Percentiles rank a stretch among this genome's conserved stretches.
Conservation (phyloP, 345 rosid genomes). For the Populus nigra region DNA sequence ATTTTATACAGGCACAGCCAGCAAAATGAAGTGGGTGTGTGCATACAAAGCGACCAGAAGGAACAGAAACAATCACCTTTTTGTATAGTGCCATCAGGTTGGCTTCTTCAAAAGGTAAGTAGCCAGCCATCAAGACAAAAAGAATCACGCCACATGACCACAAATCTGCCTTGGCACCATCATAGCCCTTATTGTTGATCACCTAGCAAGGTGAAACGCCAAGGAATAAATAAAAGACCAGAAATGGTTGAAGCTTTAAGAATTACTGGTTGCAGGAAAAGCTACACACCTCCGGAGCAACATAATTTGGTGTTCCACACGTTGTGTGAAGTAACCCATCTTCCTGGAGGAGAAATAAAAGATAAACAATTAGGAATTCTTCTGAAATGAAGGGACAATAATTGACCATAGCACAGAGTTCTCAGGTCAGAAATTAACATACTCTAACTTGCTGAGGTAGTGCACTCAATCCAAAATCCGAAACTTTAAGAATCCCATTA, state of each 20-base stretch:
- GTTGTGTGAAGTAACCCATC: constrained; percentile 98
- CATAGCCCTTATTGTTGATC: constrained; percentile 90
- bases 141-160: constrained; percentile 99
- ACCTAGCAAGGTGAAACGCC: constrained; percentile 46
- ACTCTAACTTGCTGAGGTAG: constrained; percentile 99
- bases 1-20: neutral
- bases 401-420: neutral
- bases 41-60: constrained; percentile 2
- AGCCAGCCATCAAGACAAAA: constrained; percentile 96
- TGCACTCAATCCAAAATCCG: constrained; percentile 98
- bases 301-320: constrained; percentile 99
- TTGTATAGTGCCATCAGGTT: constrained; percentile 74
- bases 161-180: constrained; percentile 94
- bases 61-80: constrained; percentile 46
- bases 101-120: constrained; percentile 90
- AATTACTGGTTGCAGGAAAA: constrained; percentile 12
- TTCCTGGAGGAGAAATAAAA: constrained; percentile 46
- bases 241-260: neutral
- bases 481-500: constrained; percentile 76
- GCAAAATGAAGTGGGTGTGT: neutral
- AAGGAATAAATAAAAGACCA: constrained; percentile 14
- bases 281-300: constrained; percentile 93
- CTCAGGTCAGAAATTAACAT: constrained; percentile 27
- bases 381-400: neutral
- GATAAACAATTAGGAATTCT: constrained; percentile 15